These are phyloP conservation scores for Crithidia sp. DNA, from an alignment of 208 protist genomes.

Conservation along the genomic window DNA sequence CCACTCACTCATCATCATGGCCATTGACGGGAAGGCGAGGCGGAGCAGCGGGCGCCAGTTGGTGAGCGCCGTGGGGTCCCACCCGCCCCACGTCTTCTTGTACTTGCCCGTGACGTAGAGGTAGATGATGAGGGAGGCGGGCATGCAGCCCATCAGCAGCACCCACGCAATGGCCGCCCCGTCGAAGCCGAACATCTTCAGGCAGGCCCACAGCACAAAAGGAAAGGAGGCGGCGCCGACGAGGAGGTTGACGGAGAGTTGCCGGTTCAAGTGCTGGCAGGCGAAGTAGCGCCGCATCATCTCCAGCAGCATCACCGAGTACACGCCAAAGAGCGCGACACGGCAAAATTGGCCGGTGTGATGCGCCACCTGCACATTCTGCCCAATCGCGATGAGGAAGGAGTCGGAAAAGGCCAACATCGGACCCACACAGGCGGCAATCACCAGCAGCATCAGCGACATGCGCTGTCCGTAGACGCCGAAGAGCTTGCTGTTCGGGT, in stretches of 20 bases:
- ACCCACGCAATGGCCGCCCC: conserved; percentile 67
- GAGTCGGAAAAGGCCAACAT: conserved; percentile 62
- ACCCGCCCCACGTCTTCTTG: conserved; percentile 74
- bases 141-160: conserved; percentile 69
- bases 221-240: conserved; percentile 52
- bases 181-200: conserved; percentile 57
- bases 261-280: conserved; percentile 71
- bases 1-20: conserved; percentile 86
- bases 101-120: conserved; percentile 65
- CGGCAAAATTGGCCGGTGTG: conserved; percentile 70
- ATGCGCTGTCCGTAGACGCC: conserved; percentile 81
- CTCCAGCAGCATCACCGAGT: conserved; percentile 75
- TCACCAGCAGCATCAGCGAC: conserved; percentile 65
- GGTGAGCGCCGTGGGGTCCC: conserved; percentile 53
- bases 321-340: conserved; percentile 61
- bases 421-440: conserved; percentile 53
- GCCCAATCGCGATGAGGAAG: conserved; percentile 52
- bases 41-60: conserved; percentile 68
- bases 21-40: conserved; percentile 77
- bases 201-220: conserved; percentile 51
- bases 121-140: conserved; percentile 57
- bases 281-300: conserved; percentile 84
- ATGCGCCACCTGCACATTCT: conserved; percentile 55
- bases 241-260: conserved; percentile 70
- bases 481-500: conserved; percentile 75